A percentile compares a stretch with the other conserved stretches of the same genome.
phyloP scores from a whole-genome alignment of 1,284 basidiomycete species.

The Filobasidium uniguttulatum region DNA sequence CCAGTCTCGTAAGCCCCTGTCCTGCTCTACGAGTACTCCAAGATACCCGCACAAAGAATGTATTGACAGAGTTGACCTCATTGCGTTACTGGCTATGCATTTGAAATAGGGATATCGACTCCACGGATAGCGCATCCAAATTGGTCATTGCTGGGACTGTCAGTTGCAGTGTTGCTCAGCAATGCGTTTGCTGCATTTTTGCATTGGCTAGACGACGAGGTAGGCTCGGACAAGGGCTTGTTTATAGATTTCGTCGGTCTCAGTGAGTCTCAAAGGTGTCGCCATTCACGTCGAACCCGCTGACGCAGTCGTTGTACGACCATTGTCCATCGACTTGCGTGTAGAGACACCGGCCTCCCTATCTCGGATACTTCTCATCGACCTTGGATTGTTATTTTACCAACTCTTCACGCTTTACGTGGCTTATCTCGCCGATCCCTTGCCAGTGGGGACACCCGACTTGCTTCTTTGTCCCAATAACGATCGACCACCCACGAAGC shows the following conservation, averaged over 20 bases:
- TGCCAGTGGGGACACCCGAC: not conserved
- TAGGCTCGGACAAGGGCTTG: not conserved
- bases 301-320: not conserved
- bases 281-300: not conserved
- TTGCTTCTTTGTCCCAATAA: not conserved
- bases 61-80: not conserved
- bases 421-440: not conserved
- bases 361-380: not conserved
- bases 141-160: not conserved
- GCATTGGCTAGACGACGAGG: not conserved
- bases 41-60: not conserved
- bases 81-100: not conserved
- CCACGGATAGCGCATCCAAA: not conserved
- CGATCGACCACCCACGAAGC: not conserved
- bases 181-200: not conserved
- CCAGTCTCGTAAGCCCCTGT: not conserved
- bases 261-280: not conserved
- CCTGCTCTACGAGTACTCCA: too few species aligned
- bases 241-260: not conserved
- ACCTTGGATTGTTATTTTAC: not conserved
- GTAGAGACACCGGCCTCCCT: not conserved
- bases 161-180: not conserved
- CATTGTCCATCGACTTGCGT: not conserved
- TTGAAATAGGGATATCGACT: not conserved
- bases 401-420: constrained; percentile 2